These are phyloP conservation scores for Corinectria fuckeliana DNA, from an alignment of 2,329 filamentous ascomycete species.

Conservation along the genomic window DNA sequence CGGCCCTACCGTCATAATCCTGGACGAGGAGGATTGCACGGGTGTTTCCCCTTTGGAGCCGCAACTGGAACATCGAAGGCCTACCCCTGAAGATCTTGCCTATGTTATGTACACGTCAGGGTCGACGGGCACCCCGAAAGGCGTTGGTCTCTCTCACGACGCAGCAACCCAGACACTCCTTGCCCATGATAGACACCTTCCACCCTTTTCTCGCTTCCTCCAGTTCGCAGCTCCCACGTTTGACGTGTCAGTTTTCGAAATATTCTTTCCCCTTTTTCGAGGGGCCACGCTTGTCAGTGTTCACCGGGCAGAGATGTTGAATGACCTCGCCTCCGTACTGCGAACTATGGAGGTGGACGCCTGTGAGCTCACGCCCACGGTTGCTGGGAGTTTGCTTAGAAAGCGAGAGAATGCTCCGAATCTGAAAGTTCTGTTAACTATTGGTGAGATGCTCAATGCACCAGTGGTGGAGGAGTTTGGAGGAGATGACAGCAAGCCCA, in stretches of 20 bases:
- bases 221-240: slow-evolving; percentile 94
- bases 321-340: slow-evolving; percentile 75
- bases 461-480: slow-evolving; percentile 83
- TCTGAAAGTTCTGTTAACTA: slow-evolving; percentile 78
- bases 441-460: slow-evolving; percentile 89
- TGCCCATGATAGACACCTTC: slow-evolving; percentile 80
- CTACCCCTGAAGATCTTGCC: slow-evolving; percentile 60
- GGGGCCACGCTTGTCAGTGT: slow-evolving; percentile 77
- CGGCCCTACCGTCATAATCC: slow-evolving; percentile 45
- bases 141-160: slow-evolving; percentile 80
- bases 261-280: slow-evolving; percentile 84
- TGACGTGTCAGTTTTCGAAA: slow-evolving; percentile 93
- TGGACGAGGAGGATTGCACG: slow-evolving; percentile 39
- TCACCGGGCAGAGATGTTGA: slow-evolving; percentile 71
- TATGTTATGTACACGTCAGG: slow-evolving; percentile 96
- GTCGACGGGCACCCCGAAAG: slow-evolving; percentile 88
- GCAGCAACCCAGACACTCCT: slow-evolving; percentile 83
- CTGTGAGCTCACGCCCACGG: slow-evolving; percentile 88
- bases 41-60: neutral
- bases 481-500: slow-evolving; percentile 54
- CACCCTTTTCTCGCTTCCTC: slow-evolving; percentile 77
- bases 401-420: slow-evolving; percentile 70
- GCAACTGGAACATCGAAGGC: slow-evolving; percentile 22
- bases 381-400: slow-evolving; percentile 77
- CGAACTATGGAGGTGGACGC: slow-evolving; percentile 74